These are phyloP conservation scores for Alternaria rosae DNA, from an alignment of 2,329 filamentous ascomycete species.

Conservation along the genomic window DNA sequence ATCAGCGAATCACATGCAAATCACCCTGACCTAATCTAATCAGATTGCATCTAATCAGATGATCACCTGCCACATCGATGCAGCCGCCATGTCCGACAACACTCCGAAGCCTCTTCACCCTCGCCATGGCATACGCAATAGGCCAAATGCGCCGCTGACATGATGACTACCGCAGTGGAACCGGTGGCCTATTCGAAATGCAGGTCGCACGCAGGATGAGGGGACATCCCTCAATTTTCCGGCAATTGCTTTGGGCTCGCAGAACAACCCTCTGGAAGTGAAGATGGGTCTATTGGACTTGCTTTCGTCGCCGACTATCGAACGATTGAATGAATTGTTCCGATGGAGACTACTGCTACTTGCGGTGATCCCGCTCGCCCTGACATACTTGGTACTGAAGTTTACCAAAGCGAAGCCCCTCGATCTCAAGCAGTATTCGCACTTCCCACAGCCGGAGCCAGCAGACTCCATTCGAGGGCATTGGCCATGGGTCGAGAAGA, in stretches of 20 bases:
- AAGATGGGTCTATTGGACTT: not conserved
- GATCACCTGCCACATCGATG: not conserved
- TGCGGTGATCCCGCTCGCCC: not conserved
- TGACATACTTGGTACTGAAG: not conserved
- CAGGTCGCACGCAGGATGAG: not conserved
- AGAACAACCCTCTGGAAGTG: not conserved
- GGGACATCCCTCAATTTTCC: not conserved
- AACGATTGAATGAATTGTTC: not conserved
- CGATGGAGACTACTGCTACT: not conserved
- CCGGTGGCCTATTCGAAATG: not conserved
- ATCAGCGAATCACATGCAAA: not conserved
- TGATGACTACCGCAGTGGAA: not conserved
- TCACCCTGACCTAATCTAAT: slow-evolving; percentile 1
- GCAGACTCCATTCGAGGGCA: slow-evolving; percentile 24
- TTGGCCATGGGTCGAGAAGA: slow-evolving; percentile 28
- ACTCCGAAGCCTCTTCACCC: not conserved
- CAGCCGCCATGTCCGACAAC: not conserved
- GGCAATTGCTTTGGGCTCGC: not conserved
- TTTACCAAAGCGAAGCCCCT: not conserved
- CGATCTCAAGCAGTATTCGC: slow-evolving; percentile 21
- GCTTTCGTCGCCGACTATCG: not conserved
- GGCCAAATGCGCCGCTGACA: not conserved
- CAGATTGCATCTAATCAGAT: slow-evolving; percentile 6
- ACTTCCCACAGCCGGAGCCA: slow-evolving; percentile 26
- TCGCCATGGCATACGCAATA: not conserved